Base-by-base conservation (phyloP, 352 stramenopile genomes). In the Globisporangium solare region DNA sequence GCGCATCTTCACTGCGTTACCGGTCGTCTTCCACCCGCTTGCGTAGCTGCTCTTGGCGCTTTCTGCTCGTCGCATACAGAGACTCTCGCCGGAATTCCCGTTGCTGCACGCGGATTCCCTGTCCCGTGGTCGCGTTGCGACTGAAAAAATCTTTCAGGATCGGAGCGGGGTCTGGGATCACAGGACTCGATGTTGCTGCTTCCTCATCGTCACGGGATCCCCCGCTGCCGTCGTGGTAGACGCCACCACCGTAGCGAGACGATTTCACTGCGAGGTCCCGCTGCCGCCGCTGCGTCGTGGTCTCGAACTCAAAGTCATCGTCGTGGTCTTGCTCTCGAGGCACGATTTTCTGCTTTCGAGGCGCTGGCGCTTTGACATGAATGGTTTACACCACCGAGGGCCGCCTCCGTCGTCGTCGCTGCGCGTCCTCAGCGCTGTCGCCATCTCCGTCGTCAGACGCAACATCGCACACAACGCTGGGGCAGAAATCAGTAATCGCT, bases 101-200 rank as follows among this genome's bases (percentile, higher is more conserved):
- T 41, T 83, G 66, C 20, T 80, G 71, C 0, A 57, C 61, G 13
- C 78, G 75, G 14, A 80, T 45, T 24, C 71, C 65, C 22, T 80
- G 73, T 2, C 66, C 73, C 0, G 57, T 50, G 13, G 58, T 66
- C 14, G 74, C 62, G n/a, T 43, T 73, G 35, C 76, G 76, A 43
- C 53, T 80, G 55, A 88, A 86, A 45, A 86, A 86, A 47, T 76
- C 74, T 56, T 85, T 83, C 32, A 88, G 57, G 45, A 88, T 79
- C 3, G 75, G 75, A 4, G 64, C 54, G 5, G 75, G 60, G 18
- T 69, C 60, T 11, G 69, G 35, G 58, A 54, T 24, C 14, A 17
- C 27, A n/a, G n/a, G 24, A n/a, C 18, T 39, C 12, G 5, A 2
- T 32, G n/a, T 51, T 21, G 31, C 15, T 58, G 11, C 8, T 55